These are phyloP conservation scores for Macrocybe gigantea DNA, from an alignment of 768 basidiomycete genomes.

Conservation along the genomic window DNA sequence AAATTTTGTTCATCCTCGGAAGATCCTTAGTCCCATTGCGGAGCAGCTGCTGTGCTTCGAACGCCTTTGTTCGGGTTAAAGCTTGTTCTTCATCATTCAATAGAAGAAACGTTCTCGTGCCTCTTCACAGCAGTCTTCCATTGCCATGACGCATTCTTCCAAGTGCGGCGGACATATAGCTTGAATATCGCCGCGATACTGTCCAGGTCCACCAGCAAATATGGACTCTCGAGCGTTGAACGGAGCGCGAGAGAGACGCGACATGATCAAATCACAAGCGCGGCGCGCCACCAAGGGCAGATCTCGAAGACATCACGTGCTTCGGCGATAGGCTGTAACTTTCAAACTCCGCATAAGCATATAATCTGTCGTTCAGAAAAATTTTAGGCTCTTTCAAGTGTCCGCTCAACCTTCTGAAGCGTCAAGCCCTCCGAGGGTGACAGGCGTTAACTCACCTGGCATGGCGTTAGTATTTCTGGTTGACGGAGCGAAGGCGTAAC, in stretches of 20 bases:
- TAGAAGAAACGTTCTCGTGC: slow-evolving; percentile 23
- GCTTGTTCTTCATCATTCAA: neutral
- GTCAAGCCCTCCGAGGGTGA: slow-evolving; percentile 31
- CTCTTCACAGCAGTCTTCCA: slow-evolving; percentile 83
- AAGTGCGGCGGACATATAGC: slow-evolving; percentile 67
- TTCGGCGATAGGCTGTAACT: slow-evolving; percentile 1
- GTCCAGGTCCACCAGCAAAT: slow-evolving; percentile 60
- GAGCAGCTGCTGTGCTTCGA: slow-evolving; percentile 64
- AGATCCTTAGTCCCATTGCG: slow-evolving; percentile 68
- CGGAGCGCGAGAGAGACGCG: slow-evolving; percentile 45
- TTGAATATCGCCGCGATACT: slow-evolving; percentile 58
- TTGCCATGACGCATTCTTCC: slow-evolving; percentile 67
- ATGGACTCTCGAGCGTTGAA: slow-evolving; percentile 63
- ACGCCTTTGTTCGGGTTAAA: slow-evolving; percentile 34
- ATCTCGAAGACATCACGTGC: slow-evolving; percentile 8
- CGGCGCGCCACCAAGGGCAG: no score
- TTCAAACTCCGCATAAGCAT: slow-evolving; percentile 25
- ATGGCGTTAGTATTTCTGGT: slow-evolving; percentile 64
- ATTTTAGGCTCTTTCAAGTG: slow-evolving; percentile 38
- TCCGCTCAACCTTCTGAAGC: slow-evolving; percentile 68
- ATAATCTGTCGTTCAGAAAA: slow-evolving; percentile 16
- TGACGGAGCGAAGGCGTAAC: slow-evolving; percentile 69
- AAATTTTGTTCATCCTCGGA: slow-evolving; percentile 60
- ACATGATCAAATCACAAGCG: slow-evolving; percentile 24
- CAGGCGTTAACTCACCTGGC: slow-evolving; percentile 43